Evolutionary conservation across 1,284 basidiomycete species (phyloP).

Genomic region (Sanghuangporus weigelae): DNA sequence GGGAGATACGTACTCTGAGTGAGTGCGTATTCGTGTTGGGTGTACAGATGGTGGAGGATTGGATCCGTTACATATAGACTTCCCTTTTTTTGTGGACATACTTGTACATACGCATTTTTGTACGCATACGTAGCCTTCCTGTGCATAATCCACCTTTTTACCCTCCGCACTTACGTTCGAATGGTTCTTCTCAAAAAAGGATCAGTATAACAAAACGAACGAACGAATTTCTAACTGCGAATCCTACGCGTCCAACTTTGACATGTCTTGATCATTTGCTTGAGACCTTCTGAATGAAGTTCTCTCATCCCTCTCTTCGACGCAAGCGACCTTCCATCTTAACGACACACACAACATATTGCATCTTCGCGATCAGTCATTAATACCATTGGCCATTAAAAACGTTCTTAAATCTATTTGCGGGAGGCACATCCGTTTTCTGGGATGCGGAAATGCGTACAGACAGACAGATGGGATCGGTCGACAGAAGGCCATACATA

Average conservation of each 20-base stretch:
- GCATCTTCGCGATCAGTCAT: too few species aligned
- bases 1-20: slow-evolving; percentile 64
- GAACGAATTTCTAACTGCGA: too few species aligned
- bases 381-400: too few species aligned
- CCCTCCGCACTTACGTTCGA: neutral
- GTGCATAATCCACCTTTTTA: neutral
- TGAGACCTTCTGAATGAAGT: too few species aligned
- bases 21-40: neutral
- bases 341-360: neutral
- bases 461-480: neutral
- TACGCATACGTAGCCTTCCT: neutral
- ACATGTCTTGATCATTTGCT: too few species aligned
- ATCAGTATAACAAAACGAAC: too few species aligned
- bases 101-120: neutral
- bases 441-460: neutral
- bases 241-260: too few species aligned
- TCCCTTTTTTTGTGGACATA: neutral
- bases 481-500: neutral
- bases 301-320: neutral
- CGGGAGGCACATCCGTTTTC: too few species aligned
- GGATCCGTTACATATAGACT: neutral
- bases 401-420: too few species aligned
- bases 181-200: too few species aligned
- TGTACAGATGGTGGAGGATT: neutral
- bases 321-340: neutral